Evolutionary conservation across 2,329 filamentous ascomycete species (phyloP).

Genomic region (Lecanicillium sp.): DNA sequence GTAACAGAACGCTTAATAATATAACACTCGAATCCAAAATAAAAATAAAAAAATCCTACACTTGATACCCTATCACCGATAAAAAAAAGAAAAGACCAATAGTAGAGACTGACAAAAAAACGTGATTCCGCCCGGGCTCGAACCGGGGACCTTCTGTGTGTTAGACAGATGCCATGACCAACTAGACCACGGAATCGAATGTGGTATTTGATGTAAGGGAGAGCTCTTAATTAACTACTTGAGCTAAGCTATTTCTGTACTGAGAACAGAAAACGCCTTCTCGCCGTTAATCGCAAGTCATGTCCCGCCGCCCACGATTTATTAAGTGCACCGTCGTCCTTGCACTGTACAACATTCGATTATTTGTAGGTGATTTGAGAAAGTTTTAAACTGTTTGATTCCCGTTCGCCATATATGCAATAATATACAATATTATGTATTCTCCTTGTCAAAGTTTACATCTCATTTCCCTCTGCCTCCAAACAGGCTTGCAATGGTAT

Average conservation of each 20-base stretch:
- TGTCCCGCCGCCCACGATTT: too few species aligned
- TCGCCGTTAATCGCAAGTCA: too few species aligned
- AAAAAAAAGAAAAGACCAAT: constrained; percentile 5
- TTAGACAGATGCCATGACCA: constrained; percentile 32
- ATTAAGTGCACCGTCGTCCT: too few species aligned
- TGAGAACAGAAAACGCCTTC: too few species aligned
- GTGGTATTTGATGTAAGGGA: neutral
- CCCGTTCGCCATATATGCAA: too few species aligned
- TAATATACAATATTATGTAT: constrained; percentile 10
- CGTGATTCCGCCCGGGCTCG: constrained; percentile 29
- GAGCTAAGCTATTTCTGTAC: too few species aligned
- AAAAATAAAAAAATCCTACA: neutral
- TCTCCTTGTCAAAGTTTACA: constrained; percentile 9
- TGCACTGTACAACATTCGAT: constrained; percentile 2
- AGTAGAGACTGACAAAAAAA: constrained; percentile 10
- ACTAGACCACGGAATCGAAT: constrained; percentile 28
- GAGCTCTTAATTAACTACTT: too few species aligned
- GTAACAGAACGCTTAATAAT: too few species aligned
- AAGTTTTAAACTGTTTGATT: too few species aligned
- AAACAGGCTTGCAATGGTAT: constrained; percentile 21
- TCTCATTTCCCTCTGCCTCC: constrained; percentile 17
- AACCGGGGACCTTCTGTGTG: constrained; percentile 32
- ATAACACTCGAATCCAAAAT: too few species aligned
- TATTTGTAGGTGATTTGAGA: too few species aligned
- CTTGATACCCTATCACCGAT: too few species aligned